Conservation (phyloP, 2,329 filamentous ascomycete genomes). For the Nectriaceae sp. region DNA sequence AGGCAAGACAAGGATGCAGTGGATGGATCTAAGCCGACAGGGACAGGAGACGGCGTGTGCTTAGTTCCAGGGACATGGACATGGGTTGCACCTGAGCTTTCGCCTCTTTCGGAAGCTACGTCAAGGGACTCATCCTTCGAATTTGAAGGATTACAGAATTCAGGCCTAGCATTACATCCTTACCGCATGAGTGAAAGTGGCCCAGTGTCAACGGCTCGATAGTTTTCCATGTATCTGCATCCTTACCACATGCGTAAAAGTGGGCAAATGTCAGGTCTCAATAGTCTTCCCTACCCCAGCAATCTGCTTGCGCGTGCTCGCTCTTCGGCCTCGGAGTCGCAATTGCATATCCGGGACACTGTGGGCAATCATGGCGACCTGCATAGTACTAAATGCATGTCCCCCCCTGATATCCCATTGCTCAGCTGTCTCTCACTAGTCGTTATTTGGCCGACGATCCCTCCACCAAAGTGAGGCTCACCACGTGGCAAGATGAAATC, state of each 20-base stretch:
- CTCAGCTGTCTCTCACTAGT: background rate
- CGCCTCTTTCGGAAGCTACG: background rate
- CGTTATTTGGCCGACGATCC: background rate
- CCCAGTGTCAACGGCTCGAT: too few species aligned
- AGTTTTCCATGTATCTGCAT: too few species aligned
- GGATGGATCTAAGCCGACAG: too few species aligned
- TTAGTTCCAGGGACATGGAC: background rate
- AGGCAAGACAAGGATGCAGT: too few species aligned
- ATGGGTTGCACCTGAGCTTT: background rate
- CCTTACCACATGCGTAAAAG: too few species aligned
- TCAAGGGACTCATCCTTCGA: background rate
- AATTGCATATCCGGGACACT: background rate
- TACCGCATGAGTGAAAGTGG: background rate
- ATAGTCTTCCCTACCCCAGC: background rate
- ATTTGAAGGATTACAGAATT: background rate
- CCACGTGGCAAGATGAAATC: conserved; percentile 6
- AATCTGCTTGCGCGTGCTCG: background rate
- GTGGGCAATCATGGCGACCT: background rate
- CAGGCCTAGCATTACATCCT: background rate
- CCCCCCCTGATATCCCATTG: background rate
- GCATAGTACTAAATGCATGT: background rate
- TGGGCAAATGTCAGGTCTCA: too few species aligned
- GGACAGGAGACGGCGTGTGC: too few species aligned
- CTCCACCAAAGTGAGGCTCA: background rate
- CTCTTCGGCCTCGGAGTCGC: background rate